Evolutionary conservation across 495 filamentous ascomycete species (phyloP), one percentile per base, ranked within the genome.

Genomic region (Glutinoglossum americanum): DNA sequence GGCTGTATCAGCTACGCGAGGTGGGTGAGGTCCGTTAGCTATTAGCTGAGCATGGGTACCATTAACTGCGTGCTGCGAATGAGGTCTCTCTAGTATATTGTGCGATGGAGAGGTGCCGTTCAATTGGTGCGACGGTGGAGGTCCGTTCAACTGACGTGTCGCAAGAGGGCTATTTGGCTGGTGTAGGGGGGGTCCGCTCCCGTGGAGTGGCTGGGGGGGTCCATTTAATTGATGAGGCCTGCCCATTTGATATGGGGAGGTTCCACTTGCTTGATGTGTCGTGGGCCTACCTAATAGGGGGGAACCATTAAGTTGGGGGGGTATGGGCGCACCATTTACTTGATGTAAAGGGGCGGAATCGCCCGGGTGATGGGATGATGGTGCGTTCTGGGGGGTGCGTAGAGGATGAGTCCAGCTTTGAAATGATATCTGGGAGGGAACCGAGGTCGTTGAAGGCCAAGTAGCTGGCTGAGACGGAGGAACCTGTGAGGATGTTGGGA

Each of bases 1-100:
- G 7, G 49, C 11, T 5, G 25, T 3, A 6, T 53, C 49, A 3
- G 49, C 5, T 27, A 30, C 49, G 15, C 49, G 70, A 30, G 54
- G 32, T 7, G 27, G 54, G 23, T 37, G 54, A 39, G 54, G 54
- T 9, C 32, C 54, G 30, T 15, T 56, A n/a, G 49, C 11, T 53
- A 53, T 19, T 13, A 53, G 6, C 26, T 53, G 49, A 15, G 49
- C 13, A 53, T 53, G 49, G 17, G 23, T 17, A 5, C 49, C 28
- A 21, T 32, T 53, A 13, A 19, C 49, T 2, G 49, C 23, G 28
- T 53, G 49, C 17, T 53, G 49, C 23, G 49, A 53, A 30, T 32
- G 49, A 30, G 49, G 49, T 25, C 49, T 53, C 15, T 53, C 49
- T 1, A 28, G 54, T 33, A 56, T 41, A 23, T 37, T 56, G 54